phyloP scores from a whole-genome alignment of 2,329 filamentous ascomycete genomes.

The Cercospora sp. region DNA sequence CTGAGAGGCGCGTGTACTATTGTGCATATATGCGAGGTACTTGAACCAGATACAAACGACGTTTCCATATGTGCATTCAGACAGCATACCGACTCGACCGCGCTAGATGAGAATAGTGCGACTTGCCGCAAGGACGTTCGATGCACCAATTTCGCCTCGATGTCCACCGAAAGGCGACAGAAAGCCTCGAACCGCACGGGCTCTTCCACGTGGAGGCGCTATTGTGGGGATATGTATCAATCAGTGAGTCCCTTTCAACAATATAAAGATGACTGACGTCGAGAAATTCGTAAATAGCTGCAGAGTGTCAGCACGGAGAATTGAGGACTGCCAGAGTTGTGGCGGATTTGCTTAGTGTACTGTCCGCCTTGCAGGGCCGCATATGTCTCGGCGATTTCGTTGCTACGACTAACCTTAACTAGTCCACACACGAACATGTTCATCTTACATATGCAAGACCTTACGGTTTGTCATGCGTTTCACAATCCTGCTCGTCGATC shows the following conservation, averaged over 20 bases:
- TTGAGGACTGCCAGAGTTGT: neutral
- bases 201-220: neutral
- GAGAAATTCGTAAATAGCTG: neutral
- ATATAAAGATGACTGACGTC: neutral
- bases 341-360: neutral
- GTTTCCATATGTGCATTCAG: neutral
- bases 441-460: conserved; percentile 2
- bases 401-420: neutral
- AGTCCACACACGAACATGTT: conserved; percentile 3
- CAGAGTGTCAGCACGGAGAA: conserved; percentile 1
- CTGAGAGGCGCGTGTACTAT: conserved; percentile 31
- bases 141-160: neutral
- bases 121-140: neutral
- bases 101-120: neutral
- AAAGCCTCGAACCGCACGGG: neutral
- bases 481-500: neutral
- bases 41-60: conserved; percentile 5
- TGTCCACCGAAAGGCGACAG: neutral
- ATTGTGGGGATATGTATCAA: neutral
- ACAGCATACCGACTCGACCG: neutral
- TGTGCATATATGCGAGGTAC: conserved; percentile 28
- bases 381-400: neutral
- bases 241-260: neutral
- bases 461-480: neutral
- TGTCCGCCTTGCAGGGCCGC: neutral